Percentiles rank a stretch among this genome's conserved stretches.
Conservation (phyloP, 371 early-diverging fungal genomes). For the Zychaea mexicana region DNA sequence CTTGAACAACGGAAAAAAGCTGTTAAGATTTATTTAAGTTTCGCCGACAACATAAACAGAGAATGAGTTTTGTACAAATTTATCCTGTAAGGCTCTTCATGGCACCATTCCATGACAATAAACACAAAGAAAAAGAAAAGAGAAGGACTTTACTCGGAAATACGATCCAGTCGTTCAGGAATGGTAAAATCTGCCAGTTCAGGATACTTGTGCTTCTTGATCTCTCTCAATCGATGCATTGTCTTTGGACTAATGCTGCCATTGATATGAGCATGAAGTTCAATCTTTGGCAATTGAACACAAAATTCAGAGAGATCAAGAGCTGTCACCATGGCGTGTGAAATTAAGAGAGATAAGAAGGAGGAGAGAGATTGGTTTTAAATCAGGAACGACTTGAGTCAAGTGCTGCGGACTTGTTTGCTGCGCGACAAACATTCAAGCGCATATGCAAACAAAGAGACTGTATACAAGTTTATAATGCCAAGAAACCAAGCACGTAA, state of each 20-base stretch:
- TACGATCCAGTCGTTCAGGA: slow-evolving; percentile 32
- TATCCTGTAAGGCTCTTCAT: too few species aligned
- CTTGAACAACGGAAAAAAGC: slow-evolving; percentile 61
- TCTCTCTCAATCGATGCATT: slow-evolving; percentile 42
- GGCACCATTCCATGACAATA: too few species aligned
- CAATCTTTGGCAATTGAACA: slow-evolving; percentile 53
- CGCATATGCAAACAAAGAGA: not conserved
- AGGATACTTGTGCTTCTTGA: slow-evolving; percentile 41
- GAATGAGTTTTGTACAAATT: too few species aligned
- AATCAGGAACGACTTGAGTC: too few species aligned
- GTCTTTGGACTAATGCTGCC: slow-evolving; percentile 55
- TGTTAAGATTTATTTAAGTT: too few species aligned
- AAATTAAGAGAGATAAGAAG: not conserved
- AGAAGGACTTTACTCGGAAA: slow-evolving; percentile 33
- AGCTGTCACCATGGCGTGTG: not conserved
- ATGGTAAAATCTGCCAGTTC: slow-evolving; percentile 37
- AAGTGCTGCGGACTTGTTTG: not conserved
- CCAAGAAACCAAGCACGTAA: too few species aligned
- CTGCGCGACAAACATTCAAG: too few species aligned
- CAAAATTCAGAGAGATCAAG: slow-evolving; percentile 32
- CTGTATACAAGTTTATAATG: not conserved
- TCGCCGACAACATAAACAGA: too few species aligned
- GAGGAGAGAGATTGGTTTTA: not conserved
- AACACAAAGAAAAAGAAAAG: not conserved
- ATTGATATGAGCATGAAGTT: slow-evolving; percentile 69